Evolutionary conservation across 23 red algal genomes (phyloP).

Genomic region (Gracilaria vermiculophylla): DNA sequence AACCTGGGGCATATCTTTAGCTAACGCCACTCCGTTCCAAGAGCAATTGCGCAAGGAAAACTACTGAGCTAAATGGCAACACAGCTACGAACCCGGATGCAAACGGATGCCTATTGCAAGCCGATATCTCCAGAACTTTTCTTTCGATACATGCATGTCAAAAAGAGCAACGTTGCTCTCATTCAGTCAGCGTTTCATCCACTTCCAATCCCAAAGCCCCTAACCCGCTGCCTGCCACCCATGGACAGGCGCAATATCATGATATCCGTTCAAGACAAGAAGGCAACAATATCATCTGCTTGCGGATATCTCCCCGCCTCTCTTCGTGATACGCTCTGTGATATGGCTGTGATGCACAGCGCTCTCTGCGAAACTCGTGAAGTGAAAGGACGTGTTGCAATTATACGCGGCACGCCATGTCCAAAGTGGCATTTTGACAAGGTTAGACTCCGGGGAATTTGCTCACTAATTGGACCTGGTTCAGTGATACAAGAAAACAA

Average conservation of each 20-base stretch:
- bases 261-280: not conserved
- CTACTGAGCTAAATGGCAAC: not conserved
- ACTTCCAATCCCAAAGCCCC: not conserved
- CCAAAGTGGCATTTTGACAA: constrained; percentile 69
- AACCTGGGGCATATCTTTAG: too few relatives aligned
- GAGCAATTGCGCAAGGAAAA: too few relatives aligned
- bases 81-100: not conserved
- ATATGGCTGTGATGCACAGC: constrained; percentile 26
- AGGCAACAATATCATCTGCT: not conserved
- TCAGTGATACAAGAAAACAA: not conserved
- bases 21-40: too few relatives aligned
- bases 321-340: not conserved
- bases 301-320: not conserved
- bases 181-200: not conserved
- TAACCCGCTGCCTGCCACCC: not conserved
- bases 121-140: not conserved
- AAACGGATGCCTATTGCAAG: not conserved
- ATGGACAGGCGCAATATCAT: not conserved
- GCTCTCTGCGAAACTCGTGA: not conserved
- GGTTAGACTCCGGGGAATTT: constrained; percentile 45
- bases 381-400: constrained; percentile 35
- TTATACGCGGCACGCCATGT: constrained; percentile 56
- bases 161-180: not conserved
- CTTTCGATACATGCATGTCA: not conserved
- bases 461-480: constrained; percentile 43